phyloP scores from a whole-genome alignment of 176 grass and related monocot species.

The Thalia dealbata region DNA sequence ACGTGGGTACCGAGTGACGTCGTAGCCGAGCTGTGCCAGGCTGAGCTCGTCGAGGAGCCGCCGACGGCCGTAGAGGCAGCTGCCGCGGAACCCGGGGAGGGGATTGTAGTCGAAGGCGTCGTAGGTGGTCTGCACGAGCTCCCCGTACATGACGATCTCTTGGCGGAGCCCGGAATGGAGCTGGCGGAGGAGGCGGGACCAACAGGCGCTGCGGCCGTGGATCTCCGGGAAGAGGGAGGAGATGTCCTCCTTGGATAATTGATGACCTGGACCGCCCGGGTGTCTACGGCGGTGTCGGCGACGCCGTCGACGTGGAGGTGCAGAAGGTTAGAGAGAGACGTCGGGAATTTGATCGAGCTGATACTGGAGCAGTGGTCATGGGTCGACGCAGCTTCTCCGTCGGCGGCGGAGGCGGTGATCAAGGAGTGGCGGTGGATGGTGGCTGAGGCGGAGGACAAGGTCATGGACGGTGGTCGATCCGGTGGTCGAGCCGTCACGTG shows the following conservation, averaged over 20 bases:
- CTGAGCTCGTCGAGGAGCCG: conserved; percentile 27
- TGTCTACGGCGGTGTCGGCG: no score
- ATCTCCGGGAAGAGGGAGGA: conserved; percentile 14
- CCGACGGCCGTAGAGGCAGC: conserved; percentile 25
- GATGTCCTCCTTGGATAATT: conserved; percentile 9
- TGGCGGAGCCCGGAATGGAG: conserved; percentile 24
- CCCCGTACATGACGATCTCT: conserved; percentile 43
- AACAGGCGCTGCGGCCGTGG: neutral
- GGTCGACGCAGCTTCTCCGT: conserved; percentile 3
- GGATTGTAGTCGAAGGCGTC: conserved; percentile 37
- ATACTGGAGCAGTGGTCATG: neutral
- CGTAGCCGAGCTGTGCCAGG: conserved; percentile 14
- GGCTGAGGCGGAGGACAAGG: conserved; percentile 13
- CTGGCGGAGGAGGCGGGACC: conserved; percentile 23
- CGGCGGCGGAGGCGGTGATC: conserved; percentile 8
- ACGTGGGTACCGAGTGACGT: conserved; percentile 5
- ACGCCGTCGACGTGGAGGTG: conserved; percentile 15
- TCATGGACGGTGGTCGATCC: neutral
- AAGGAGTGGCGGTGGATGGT: conserved; percentile 17
- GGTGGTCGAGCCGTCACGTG: neutral
- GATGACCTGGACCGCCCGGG: neutral
- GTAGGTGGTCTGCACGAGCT: conserved; percentile 33
- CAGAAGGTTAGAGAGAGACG: conserved; percentile 25
- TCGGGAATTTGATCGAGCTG: conserved; percentile 20
- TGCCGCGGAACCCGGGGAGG: conserved; percentile 29